phyloP scores from a whole-genome alignment of 2,329 filamentous ascomycete genomes.

The Diaporthe vexans region DNA sequence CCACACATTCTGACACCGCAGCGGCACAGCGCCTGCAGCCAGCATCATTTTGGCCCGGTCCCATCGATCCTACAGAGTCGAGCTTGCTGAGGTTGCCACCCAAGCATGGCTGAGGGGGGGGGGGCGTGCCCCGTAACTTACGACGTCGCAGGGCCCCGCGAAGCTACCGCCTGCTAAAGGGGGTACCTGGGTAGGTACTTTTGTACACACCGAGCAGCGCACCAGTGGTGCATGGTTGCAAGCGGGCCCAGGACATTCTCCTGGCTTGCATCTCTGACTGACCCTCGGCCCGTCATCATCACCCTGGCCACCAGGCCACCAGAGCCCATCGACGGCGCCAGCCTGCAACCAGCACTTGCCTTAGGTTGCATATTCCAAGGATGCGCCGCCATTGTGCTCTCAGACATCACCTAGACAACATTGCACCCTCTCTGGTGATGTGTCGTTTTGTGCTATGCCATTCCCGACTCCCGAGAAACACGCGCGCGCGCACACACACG shows the following conservation, averaged over 20 bases:
- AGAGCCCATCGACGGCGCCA: conserved; percentile 25
- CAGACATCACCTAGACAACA: conserved; percentile 35
- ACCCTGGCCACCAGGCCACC: conserved; percentile 2
- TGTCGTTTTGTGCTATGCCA: conserved; percentile 22
- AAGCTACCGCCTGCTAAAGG: conserved; percentile 34
- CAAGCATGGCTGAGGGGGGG: conserved; percentile 22
- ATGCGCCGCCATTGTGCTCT: conserved; percentile 19
- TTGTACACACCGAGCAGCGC: conserved; percentile 11
- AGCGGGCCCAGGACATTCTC: conserved; percentile 35
- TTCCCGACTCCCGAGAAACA: conserved; percentile 27
- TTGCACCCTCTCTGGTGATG: conserved; percentile 16
- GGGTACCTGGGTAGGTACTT: conserved; percentile 26
- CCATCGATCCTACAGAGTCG: conserved; percentile 25
- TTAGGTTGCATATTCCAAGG: conserved; percentile 32
- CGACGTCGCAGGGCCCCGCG: conserved; percentile 33
- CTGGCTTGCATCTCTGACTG: conserved; percentile 32
- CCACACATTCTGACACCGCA: conserved; percentile 22
- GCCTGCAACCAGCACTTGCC: conserved; percentile 24
- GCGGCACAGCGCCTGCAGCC: conserved; percentile 18
- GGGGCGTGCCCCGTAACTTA: conserved; percentile 40
- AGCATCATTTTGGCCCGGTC: conserved; percentile 16
- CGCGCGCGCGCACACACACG: neutral
- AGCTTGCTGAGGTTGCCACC: conserved; percentile 35
- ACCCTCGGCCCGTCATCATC: conserved; percentile 33
- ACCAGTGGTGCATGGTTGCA: conserved; percentile 8